These are phyloP conservation scores for Mallotus nudiflorus DNA, from an alignment of 345 rosid genomes.

Conservation along the genomic window DNA sequence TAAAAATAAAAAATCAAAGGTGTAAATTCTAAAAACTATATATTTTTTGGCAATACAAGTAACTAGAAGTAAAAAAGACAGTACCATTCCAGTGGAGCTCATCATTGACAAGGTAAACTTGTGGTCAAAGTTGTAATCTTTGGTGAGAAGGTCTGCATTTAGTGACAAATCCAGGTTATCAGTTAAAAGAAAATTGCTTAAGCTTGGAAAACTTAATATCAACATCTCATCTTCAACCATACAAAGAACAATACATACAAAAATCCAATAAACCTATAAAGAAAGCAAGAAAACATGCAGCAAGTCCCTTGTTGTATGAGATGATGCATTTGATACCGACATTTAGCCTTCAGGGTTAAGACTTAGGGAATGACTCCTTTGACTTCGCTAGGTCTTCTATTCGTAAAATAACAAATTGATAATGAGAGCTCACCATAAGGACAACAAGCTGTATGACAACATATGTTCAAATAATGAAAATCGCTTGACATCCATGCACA, in stretches of 20 bases:
- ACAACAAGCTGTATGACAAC: neutral
- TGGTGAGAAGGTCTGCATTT: slow-evolving; percentile 64
- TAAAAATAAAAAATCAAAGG: neutral
- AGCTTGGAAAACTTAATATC: neutral
- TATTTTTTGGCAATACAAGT: neutral
- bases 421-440: neutral
- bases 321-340: neutral
- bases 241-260: neutral
- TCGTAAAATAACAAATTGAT: neutral
- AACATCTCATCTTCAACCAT: neutral
- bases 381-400: neutral
- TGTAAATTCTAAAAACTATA: too few relatives aligned
- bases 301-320: neutral
- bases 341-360: neutral
- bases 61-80: slow-evolving; percentile 20
- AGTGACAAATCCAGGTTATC: slow-evolving; percentile 6
- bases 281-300: neutral
- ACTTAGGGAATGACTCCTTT: neutral
- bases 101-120: slow-evolving; percentile 63
- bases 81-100: slow-evolving; percentile 63
- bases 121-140: slow-evolving; percentile 75
- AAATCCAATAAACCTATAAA: neutral
- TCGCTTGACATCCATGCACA: neutral
- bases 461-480: neutral
- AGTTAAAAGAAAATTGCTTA: neutral